Evolutionary conservation across 2,329 filamentous ascomycete genomes (phyloP), one percentile per base, ranked within the genome.

Genomic region (Microsporum canis): DNA sequence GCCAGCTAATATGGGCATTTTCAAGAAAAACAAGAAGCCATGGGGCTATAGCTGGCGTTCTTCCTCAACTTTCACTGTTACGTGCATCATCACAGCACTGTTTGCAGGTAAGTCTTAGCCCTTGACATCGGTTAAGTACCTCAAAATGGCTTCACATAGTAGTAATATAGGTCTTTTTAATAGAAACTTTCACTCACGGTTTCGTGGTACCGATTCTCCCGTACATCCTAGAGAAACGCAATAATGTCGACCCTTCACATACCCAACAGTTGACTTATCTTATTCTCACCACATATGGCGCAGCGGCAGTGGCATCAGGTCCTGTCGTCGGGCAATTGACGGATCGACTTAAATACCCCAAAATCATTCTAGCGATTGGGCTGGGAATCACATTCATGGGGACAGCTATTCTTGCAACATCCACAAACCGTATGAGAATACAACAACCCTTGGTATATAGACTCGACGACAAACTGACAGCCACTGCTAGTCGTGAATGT

Each of bases 11-110:
- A 55, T 55, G 51, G n/a, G n/a, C 29, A 34, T 34, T 10, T 5
- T 55, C 14, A 55, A 55, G 10, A 29, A 36, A 34, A n/a, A 29
- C 5, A 55, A 55, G 51, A 36, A 23, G 17, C 51, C 51, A 36
- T 55, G 51, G 51, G 51, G 51, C 14, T 36, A 55, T 55, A 55
- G 51, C 31, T 55, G 51, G 51, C 29, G 31, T 14, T 55, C 51
- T n/a, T 55, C 51, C 2, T 55, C 51, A n/a, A 1, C 14, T n/a
- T 55, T 55, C 51, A 55, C 14, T 5, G 31, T 23, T 3, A 31
- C 8, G 33, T 17, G 51, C 14, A 34, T 36, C n/a, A 17, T 55
- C 31, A 34, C 17, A 23, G 33, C 51, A n/a, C 51, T 55, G 12
- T 55, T 55, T 55, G 51, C 51, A n/a, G 51, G 51, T 55, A 55